A percentile compares a stretch with the other conserved stretches of the same genome.
These are phyloP conservation scores for Pyrenophora seminiperda DNA, from an alignment of 2,329 filamentous ascomycete species.

Conservation along the genomic window DNA sequence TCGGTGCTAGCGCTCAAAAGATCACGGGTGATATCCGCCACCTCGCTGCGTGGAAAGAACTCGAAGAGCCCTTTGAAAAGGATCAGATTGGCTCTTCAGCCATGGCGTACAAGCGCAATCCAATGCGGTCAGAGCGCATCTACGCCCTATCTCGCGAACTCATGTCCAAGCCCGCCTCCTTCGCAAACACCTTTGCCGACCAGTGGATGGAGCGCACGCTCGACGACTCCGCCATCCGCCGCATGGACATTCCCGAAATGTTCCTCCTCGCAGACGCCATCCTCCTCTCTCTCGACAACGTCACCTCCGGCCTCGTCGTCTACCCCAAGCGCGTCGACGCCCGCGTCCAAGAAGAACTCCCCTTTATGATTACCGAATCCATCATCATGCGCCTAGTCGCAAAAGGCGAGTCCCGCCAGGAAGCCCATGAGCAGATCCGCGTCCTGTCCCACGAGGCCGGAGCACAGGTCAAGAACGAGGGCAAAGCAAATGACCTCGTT, in stretches of 20 bases:
- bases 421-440: constrained; percentile 83
- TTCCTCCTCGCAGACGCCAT: constrained; percentile 61
- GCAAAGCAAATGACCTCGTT: constrained; percentile 79
- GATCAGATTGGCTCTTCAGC: constrained; percentile 60
- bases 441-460: constrained; percentile 79
- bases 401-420: constrained; percentile 73
- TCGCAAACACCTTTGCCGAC: constrained; percentile 67
- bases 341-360: constrained; percentile 72
- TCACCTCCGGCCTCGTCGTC: constrained; percentile 74
- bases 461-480: constrained; percentile 71
- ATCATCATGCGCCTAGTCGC: constrained; percentile 70
- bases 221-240: constrained; percentile 74
- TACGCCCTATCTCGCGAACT: constrained; percentile 64
- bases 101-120: constrained; percentile 69
- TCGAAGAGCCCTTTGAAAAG: constrained; percentile 83
- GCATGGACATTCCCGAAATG: constrained; percentile 57
- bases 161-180: constrained; percentile 60
- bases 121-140: constrained; percentile 65
- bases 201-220: constrained; percentile 82
- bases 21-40: constrained; percentile 77
- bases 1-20: constrained; percentile 78
- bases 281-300: constrained; percentile 71
- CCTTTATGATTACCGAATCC: constrained; percentile 77
- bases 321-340: constrained; percentile 75
- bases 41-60: constrained; percentile 76